Conservation (phyloP, 345 rosid genomes). For the Garcia nutans region DNA sequence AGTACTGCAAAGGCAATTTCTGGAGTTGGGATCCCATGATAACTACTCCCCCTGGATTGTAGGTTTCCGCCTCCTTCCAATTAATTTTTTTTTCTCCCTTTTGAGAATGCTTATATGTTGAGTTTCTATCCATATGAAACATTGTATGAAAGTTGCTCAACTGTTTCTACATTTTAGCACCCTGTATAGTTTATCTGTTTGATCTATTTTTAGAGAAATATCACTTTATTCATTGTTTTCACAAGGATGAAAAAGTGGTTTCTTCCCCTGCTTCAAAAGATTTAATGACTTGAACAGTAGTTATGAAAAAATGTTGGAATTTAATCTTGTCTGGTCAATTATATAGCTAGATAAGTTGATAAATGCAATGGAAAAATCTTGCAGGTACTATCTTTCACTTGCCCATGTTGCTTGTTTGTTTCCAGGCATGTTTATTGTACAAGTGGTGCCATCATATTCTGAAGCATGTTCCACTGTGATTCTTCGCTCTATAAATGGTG, state of each 20-base stretch:
- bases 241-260: neutral
- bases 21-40: conserved; percentile 98
- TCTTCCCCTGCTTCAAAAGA: neutral
- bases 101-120: neutral
- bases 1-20: conserved; percentile 72
- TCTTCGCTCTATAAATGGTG: conserved; percentile 64
- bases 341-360: conserved; percentile 22
- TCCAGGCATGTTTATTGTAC: conserved; percentile 54
- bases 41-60: conserved; percentile 98
- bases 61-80: conserved; percentile 14
- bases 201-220: neutral
- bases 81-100: neutral
- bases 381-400: conserved; percentile 92
- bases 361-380: conserved; percentile 27
- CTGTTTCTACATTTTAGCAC: neutral
- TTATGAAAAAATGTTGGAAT: neutral
- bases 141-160: neutral
- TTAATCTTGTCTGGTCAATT: neutral
- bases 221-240: neutral
- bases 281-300: neutral
- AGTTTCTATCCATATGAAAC: neutral
- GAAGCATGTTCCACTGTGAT: conserved; percentile 57
- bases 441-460: conserved; percentile 35
- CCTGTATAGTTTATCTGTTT: neutral
- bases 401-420: conserved; percentile 66